Evolutionary conservation across 352 stramenopile genomes (phyloP).

Genomic region (Pythium brachiatum): DNA sequence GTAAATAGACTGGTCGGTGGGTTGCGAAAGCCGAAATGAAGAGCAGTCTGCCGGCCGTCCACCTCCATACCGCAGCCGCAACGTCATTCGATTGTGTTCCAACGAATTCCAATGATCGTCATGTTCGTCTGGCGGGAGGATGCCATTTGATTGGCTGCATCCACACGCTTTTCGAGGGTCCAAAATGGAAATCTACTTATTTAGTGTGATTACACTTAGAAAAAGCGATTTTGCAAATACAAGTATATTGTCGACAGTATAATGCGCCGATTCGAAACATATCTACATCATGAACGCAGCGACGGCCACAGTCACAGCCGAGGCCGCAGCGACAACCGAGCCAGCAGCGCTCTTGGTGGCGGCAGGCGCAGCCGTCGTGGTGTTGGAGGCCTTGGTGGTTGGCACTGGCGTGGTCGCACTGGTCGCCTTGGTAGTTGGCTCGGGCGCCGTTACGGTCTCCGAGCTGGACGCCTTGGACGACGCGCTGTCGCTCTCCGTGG

Average conservation of each 20-base stretch:
- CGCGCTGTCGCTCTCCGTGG: not conserved
- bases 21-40: not conserved
- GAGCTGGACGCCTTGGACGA: slow-evolving; percentile 1
- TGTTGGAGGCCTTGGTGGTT: not conserved
- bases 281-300: slow-evolving; percentile 16
- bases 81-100: not conserved
- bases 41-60: too few relatives aligned
- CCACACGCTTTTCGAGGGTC: not conserved
- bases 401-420: not conserved
- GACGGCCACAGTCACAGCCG: slow-evolving; percentile 7
- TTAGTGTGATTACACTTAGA: not conserved
- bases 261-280: too few relatives aligned
- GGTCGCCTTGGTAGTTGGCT: too few relatives aligned
- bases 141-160: not conserved
- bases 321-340: slow-evolving; percentile 10
- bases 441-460: not conserved
- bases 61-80: too few relatives aligned
- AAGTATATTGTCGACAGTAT: not conserved
- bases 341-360: slow-evolving; percentile 3
- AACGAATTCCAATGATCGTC: not conserved
- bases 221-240: not conserved
- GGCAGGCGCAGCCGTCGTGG: slow-evolving; percentile 6
- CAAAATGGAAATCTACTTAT: not conserved
- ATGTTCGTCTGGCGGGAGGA: not conserved
- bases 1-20: not conserved